These are phyloP conservation scores for Prunus dulcis DNA, from an alignment of 306 rosid species.

Conservation along the genomic window DNA sequence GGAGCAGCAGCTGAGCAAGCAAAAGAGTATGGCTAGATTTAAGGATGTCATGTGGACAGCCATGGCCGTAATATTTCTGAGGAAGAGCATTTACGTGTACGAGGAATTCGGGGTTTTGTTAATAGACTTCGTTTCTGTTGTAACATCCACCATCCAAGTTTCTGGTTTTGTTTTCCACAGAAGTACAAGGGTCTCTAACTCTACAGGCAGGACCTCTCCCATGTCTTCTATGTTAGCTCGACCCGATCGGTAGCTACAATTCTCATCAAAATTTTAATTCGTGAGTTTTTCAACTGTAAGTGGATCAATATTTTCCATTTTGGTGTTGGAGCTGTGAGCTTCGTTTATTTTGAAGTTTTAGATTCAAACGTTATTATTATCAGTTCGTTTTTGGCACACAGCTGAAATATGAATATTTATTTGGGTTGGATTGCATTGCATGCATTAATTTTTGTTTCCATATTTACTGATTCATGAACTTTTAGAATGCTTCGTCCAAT, in stretches of 20 bases:
- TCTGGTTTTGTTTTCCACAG: neutral
- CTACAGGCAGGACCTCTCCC: slow-evolving; percentile 29
- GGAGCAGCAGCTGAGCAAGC: neutral
- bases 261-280: neutral
- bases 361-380: no score
- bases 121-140: slow-evolving; percentile 5
- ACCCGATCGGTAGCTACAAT: slow-evolving; percentile 39
- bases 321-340: neutral
- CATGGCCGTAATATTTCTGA: slow-evolving; percentile 37
- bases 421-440: neutral
- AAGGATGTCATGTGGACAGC: slow-evolving; percentile 35
- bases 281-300: neutral
- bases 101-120: slow-evolving; percentile 35
- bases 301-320: neutral
- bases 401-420: no score
- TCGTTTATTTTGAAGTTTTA: no score
- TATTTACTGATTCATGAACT: neutral
- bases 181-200: neutral
- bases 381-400: no score
- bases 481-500: slow-evolving; percentile 68
- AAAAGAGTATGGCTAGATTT: slow-evolving; percentile 31
- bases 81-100: slow-evolving; percentile 47
- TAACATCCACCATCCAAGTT: neutral
- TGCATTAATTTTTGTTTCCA: neutral
- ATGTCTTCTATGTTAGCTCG: slow-evolving; percentile 49